A percentile compares a stretch with the other conserved stretches of the same genome.
Evolutionary conservation across 805 yeast genomes (phyloP).

Genomic region (Cyberlindnera nakhonratchasimensis): DNA sequence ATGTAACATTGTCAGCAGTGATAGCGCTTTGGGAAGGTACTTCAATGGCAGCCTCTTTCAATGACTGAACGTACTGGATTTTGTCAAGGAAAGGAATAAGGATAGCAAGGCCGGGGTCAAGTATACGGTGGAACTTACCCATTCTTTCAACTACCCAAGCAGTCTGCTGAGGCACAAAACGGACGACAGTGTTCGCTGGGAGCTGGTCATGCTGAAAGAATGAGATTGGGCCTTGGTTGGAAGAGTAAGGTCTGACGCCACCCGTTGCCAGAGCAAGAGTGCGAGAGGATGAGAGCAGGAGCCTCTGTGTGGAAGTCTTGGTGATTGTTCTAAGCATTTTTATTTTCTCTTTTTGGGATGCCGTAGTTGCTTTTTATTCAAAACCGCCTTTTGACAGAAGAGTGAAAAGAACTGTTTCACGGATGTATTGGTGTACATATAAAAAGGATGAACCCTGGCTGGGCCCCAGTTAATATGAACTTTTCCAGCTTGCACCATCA

Average conservation of each 20-base stretch:
- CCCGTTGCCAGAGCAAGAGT: not conserved
- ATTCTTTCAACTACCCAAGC: constrained; percentile 90
- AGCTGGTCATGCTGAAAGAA: constrained; percentile 59
- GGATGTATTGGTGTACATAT: no score
- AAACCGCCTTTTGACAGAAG: no score
- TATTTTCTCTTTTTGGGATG: not conserved
- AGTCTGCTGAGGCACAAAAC: constrained; percentile 86
- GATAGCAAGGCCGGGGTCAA: constrained; percentile 76
- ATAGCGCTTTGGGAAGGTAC: constrained; percentile 82
- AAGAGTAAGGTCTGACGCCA: constrained; percentile 12
- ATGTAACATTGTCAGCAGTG: constrained; percentile 80
- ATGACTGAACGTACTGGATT: constrained; percentile 75
- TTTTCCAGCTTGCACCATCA: no score
- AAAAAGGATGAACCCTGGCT: no score
- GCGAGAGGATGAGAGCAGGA: not conserved
- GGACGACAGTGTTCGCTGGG: constrained; percentile 71
- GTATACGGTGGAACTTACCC: constrained; percentile 72
- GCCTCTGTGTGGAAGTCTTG: constrained; percentile 6
- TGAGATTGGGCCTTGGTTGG: constrained; percentile 33
- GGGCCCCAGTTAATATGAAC: no score
- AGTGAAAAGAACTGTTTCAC: no score
- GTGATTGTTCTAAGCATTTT: constrained; percentile 4
- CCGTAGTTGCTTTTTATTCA: not conserved
- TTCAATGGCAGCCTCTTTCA: constrained; percentile 83
- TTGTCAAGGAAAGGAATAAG: constrained; percentile 70